Evolutionary conservation across 257 asterid genomes (phyloP), one percentile per base, ranked within the genome.

Genomic region (Petunia secreta): DNA sequence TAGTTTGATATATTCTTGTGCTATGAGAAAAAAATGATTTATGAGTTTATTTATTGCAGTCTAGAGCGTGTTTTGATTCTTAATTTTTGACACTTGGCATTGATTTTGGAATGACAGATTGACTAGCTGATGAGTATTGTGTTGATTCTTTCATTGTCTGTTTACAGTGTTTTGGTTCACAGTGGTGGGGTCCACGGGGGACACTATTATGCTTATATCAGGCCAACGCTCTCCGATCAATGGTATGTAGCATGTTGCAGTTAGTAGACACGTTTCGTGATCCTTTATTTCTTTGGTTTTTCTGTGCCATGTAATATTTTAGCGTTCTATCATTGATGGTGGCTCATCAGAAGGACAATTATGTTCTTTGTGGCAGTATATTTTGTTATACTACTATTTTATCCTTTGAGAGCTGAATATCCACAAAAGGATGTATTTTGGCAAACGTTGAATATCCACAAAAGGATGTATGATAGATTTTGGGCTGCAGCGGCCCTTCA

Each of bases 161-260:
- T 63, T 60, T 77, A 59, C 73, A 78, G 75, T 63, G 68, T 78
- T 64, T 64, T 78, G 85, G 89, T 86, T 75, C 89, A 86, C 66
- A 86, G 89, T 67, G 89, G 89, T 7, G 89, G 89, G 38, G 85
- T 86, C 63, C 89, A 86, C 38, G 89, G 89, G 77, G 89, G 89
- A 52, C 89, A 86, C 57, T 86, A 83, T 78, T 86, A 86, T 86
- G 89, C 89, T 57, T 86, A 83, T 41, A 86, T 86, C 84, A 83
- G 89, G 83, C 89, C 89, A 25, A 81, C 83, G 1, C 85, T 86
- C 46, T 83, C 87, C 5, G 85, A 83, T 60, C 85, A 86, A 65
- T 86, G 89, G 89, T 86, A 86, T 65, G 82, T 38, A 67, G 11
- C 52, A 54, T 46, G 46, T 34, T 52, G 77, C 62, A 52, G 71